A percentile compares a stretch with the other conserved stretches of the same genome.
phyloP scores from a whole-genome alignment of 1,139 yeast genomes.

The Yamadazyma spencermartinsiae region DNA sequence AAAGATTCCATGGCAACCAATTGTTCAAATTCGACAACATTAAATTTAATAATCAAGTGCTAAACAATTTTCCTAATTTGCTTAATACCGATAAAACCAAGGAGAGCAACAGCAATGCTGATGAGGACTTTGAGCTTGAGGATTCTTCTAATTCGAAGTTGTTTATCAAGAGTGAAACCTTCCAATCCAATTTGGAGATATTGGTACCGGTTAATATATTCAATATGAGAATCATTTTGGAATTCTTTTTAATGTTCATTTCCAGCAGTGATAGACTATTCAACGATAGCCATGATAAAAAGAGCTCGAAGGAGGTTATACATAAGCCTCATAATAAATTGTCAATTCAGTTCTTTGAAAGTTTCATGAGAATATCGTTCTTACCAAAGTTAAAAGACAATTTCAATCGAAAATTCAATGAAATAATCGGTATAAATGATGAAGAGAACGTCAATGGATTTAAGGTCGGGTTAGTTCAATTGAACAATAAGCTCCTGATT shows the following conservation, averaged over 20 bases:
- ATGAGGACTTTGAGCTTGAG: constrained; percentile 17
- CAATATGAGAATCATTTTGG: constrained; percentile 76
- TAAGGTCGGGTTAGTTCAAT: constrained; percentile 9
- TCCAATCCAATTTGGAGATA: constrained; percentile 58
- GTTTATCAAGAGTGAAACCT: constrained; percentile 59
- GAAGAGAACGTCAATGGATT: constrained; percentile 10
- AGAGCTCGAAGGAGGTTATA: neutral
- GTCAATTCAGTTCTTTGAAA: constrained; percentile 54
- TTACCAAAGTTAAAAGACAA: constrained; percentile 64
- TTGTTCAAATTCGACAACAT: constrained; percentile 55
- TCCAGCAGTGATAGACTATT: constrained; percentile 46
- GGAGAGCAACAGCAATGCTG: constrained; percentile 7
- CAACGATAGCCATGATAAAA: constrained; percentile 14
- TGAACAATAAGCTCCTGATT: constrained; percentile 14
- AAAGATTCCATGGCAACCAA: constrained; percentile 19
- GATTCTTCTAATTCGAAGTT: constrained; percentile 22
- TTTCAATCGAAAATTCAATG: constrained; percentile 38
- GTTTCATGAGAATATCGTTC: constrained; percentile 64
- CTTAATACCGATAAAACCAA: constrained; percentile 1
- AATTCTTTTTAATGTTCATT: constrained; percentile 57
- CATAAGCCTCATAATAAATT: constrained; percentile 20
- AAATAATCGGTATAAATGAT: constrained; percentile 26
- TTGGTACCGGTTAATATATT: constrained; percentile 75
- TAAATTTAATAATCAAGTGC: constrained; percentile 22
- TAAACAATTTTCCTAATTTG: constrained; percentile 14